Evolutionary conservation across 2,329 filamentous ascomycete species (phyloP).

Genomic region (Colletotrichum acutatum): DNA sequence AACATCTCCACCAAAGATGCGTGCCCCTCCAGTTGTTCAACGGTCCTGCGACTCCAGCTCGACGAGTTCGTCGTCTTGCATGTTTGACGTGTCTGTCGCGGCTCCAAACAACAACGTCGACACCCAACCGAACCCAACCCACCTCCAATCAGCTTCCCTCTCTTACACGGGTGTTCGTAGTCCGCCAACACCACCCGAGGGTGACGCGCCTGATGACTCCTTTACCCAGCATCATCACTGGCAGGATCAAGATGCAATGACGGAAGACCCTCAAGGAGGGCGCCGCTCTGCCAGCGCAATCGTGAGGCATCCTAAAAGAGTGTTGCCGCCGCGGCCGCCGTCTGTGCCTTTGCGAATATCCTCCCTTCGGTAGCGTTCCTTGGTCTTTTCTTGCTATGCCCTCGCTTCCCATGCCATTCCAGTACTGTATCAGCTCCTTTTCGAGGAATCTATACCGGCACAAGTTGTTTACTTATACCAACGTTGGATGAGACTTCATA

Average conservation of each 20-base stretch:
- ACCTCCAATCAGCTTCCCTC: constrained; percentile 30
- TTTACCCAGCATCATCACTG: constrained; percentile 25
- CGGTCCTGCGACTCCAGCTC: constrained; percentile 4
- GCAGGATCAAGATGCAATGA: constrained; percentile 9
- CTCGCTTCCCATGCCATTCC: constrained; percentile 19
- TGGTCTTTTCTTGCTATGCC: not conserved
- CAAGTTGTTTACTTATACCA: constrained; percentile 11
- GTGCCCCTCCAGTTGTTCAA: constrained; percentile 4
- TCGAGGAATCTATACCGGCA: not conserved
- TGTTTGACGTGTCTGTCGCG: constrained; percentile 31
- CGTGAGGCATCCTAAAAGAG: constrained; percentile 30
- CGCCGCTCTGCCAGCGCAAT: constrained; percentile 8
- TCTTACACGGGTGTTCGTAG: constrained; percentile 35
- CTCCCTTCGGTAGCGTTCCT: constrained; percentile 31
- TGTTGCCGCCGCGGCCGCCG: constrained; percentile 16
- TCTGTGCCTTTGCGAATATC: constrained; percentile 30
- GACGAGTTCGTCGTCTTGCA: constrained; percentile 22
- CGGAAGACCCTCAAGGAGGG: constrained; percentile 31
- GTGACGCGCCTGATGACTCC: constrained; percentile 27
- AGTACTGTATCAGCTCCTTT: constrained; percentile 22
- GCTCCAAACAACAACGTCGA: constrained; percentile 2
- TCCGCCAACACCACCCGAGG: constrained; percentile 32
- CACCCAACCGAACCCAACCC: constrained; percentile 20
- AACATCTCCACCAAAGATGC: constrained; percentile 10
- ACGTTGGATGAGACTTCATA: not conserved